A percentile compares a stretch with the other conserved stretches of the same genome.
Evolutionary conservation across 2,329 filamentous ascomycete genomes (phyloP).

Genomic region (Drechslerella dactyloides): DNA sequence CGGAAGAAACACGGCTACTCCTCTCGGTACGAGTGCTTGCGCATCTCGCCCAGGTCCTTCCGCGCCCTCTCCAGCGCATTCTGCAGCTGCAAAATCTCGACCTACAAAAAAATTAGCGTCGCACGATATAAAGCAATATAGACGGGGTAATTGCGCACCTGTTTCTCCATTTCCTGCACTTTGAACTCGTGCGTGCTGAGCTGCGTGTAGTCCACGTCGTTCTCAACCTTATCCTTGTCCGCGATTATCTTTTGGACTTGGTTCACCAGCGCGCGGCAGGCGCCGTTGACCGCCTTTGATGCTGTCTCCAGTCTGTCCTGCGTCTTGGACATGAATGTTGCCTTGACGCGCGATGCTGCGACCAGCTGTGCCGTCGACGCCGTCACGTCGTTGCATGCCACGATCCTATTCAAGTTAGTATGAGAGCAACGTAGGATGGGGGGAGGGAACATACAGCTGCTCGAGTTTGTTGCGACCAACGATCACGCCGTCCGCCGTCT

Average conservation of each 20-base stretch:
- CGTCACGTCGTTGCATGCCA: constrained; percentile 95
- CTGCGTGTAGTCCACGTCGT: constrained; percentile 85
- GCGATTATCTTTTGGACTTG: constrained; percentile 96
- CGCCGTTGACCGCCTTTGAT: constrained; percentile 87
- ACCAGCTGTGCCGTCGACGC: constrained; percentile 96
- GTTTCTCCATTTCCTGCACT: constrained; percentile 98
- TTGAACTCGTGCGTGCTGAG: constrained; percentile 96
- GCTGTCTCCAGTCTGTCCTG: constrained; percentile 90
- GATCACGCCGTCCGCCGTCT: constrained; percentile 95
- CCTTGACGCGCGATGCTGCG: constrained; percentile 93
- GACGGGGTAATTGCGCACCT: constrained; percentile 68
- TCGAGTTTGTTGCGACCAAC: constrained; percentile 90
- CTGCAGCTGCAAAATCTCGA: constrained; percentile 95
- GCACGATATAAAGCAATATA: constrained; percentile 1
- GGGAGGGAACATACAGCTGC: constrained; percentile 66
- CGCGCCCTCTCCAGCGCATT: constrained; percentile 81
- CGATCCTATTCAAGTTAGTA: too few relatives aligned
- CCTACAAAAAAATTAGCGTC: constrained; percentile 63
- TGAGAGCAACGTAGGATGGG: not conserved
- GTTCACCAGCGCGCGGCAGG: constrained; percentile 83
- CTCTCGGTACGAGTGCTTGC: constrained; percentile 93
- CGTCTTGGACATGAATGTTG: constrained; percentile 95
- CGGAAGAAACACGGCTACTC: constrained; percentile 5
- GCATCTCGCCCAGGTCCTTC: constrained; percentile 90
- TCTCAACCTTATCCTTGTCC: constrained; percentile 78